Evolutionary conservation across 805 yeast genomes (phyloP).

Genomic region (Saturnispora hagleri): DNA sequence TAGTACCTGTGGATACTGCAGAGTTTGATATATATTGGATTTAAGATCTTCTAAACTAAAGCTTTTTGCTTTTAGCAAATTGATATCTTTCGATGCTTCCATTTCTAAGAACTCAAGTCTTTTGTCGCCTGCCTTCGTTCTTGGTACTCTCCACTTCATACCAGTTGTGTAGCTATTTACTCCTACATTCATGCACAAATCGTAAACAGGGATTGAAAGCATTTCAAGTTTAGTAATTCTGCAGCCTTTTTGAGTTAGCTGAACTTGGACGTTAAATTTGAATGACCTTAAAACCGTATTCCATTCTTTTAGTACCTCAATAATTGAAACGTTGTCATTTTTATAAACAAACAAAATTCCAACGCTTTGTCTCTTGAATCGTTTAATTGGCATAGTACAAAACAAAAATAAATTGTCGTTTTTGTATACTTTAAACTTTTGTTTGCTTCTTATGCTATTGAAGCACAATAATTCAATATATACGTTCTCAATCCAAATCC

Average conservation of each 20-base stretch:
- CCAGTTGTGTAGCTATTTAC: background rate
- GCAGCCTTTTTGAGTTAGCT: background rate
- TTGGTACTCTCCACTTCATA: constrained; percentile 4
- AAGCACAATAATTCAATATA: background rate
- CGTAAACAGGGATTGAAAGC: constrained; percentile 1
- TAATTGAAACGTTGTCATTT: background rate
- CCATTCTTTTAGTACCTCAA: background rate
- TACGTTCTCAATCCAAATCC: constrained; percentile 5
- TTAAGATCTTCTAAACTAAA: background rate
- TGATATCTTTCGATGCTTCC: background rate
- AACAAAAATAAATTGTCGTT: background rate
- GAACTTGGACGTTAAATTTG: constrained; percentile 2
- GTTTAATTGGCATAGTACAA: background rate
- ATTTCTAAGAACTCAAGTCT: background rate
- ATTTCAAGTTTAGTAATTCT: background rate
- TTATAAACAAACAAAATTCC: constrained; percentile 2
- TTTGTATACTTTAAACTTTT: background rate
- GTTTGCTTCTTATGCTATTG: background rate
- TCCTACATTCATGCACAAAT: background rate
- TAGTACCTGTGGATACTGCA: background rate
- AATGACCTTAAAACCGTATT: background rate
- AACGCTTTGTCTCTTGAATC: background rate
- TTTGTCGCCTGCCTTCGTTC: background rate
- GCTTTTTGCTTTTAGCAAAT: background rate
- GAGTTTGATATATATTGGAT: background rate